phyloP scores from a whole-genome alignment of 2,329 filamentous ascomycete genomes.

The Diplodia intermedia region DNA sequence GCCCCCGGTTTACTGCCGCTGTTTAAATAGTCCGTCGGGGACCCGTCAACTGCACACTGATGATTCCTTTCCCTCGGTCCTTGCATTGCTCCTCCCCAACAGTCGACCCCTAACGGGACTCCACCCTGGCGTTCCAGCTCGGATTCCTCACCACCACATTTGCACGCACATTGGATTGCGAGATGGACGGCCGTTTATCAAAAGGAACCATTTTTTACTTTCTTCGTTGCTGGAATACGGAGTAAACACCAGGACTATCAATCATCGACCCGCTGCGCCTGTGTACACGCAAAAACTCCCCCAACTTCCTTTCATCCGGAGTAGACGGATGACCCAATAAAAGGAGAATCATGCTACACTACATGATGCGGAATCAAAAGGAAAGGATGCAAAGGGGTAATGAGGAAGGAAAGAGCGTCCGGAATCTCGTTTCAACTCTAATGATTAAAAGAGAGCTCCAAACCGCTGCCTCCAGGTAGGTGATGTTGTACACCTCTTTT shows the following conservation, averaged over 20 bases:
- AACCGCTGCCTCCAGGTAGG: conserved; percentile 5
- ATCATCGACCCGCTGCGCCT: conserved; percentile 20
- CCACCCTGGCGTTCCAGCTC: not conserved
- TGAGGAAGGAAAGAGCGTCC: conserved; percentile 2
- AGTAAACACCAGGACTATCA: conserved; percentile 17
- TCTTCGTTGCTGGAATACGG: conserved; percentile 18
- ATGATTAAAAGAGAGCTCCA: conserved; percentile 9
- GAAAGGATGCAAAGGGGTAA: not conserved
- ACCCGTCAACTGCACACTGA: not conserved
- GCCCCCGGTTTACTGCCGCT: not conserved
- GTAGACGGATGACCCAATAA: conserved; percentile 3
- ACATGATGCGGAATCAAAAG: conserved; percentile 11
- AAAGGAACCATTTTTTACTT: conserved; percentile 19
- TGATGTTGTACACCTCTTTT: not conserved
- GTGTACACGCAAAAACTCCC: conserved; percentile 6
- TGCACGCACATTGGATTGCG: not conserved
- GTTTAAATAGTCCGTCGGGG: conserved; percentile 17
- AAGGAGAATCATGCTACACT: conserved; percentile 28
- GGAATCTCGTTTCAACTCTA: not conserved
- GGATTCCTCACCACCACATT: not conserved
- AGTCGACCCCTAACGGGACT: not conserved
- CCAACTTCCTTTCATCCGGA: not conserved
- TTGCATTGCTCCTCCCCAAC: not conserved
- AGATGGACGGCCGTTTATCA: not conserved
- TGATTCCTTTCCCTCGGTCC: not conserved